Conservation (phyloP, 805 yeast species). For the Ogataea allantospora region DNA sequence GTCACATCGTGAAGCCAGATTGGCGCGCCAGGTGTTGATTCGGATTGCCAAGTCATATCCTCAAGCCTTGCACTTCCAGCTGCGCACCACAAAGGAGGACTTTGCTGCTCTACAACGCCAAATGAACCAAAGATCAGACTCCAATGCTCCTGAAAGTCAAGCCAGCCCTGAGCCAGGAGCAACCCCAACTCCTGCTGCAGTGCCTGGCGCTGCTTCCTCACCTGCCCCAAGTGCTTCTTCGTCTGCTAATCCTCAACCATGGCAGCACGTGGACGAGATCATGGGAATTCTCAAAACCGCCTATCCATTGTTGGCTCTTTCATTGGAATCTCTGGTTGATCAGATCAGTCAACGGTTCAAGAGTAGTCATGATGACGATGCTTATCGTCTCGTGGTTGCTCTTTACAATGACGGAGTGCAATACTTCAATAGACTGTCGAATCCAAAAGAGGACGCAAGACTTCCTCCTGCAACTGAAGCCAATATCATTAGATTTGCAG, state of each 20-base stretch:
- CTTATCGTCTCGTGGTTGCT: constrained; percentile 90
- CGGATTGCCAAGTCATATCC: constrained; percentile 96
- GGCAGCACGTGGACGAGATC: constrained; percentile 90
- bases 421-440: constrained; percentile 79
- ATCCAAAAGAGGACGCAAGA: constrained; percentile 83
- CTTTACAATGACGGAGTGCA: constrained; percentile 90
- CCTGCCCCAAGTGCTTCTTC: constrained; percentile 2
- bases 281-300: constrained; percentile 96
- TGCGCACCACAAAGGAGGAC: constrained; percentile 93
- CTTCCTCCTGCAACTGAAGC: constrained; percentile 91
- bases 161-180: constrained; percentile 6
- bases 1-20: constrained; percentile 85
- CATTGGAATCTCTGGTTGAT: constrained; percentile 92
- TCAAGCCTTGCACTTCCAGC: constrained; percentile 94
- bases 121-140: constrained; percentile 24
- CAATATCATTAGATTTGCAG: constrained; percentile 85
- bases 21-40: constrained; percentile 84
- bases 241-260: constrained; percentile 56
- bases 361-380: constrained; percentile 92
- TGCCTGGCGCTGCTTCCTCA: constrained; percentile 6
- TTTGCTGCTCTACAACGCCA: constrained; percentile 84
- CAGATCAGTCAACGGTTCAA: constrained; percentile 93
- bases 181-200: constrained; percentile 2
- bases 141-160: constrained; percentile 6
- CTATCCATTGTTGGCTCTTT: constrained; percentile 87